phyloP scores from a whole-genome alignment of 371 early-diverging fungal genomes.

The Dichotomocladium elegans region DNA sequence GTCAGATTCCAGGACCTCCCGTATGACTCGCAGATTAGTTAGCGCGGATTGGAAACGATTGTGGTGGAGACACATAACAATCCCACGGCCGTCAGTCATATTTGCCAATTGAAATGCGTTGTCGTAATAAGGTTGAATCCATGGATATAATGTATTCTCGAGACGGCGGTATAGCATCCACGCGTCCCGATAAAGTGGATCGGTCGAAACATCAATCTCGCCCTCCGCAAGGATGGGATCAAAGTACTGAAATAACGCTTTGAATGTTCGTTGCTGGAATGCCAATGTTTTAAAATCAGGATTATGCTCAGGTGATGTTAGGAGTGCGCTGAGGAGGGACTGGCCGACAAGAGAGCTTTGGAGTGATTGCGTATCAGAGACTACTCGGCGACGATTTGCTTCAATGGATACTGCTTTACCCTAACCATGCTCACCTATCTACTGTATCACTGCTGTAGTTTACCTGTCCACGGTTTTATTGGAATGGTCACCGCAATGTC shows the following conservation, averaged over 20 bases:
- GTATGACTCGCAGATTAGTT: constrained; percentile 51
- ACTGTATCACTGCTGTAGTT: neutral
- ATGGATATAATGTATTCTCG: constrained; percentile 22
- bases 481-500: constrained; percentile 20
- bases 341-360: constrained; percentile 12
- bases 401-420: neutral
- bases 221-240: constrained; percentile 24
- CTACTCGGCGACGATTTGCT: neutral
- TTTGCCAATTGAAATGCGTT: constrained; percentile 23
- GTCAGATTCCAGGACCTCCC: constrained; percentile 48
- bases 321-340: constrained; percentile 6
- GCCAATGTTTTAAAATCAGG: constrained; percentile 30
- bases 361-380: constrained; percentile 7
- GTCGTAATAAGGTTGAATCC: constrained; percentile 19
- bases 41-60: constrained; percentile 57
- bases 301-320: constrained; percentile 14
- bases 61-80: constrained; percentile 69
- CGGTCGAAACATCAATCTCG: constrained; percentile 10
- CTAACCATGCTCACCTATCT: neutral
- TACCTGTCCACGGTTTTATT: constrained; percentile 23
- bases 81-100: constrained; percentile 42
- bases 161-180: constrained; percentile 17
- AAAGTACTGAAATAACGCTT: constrained; percentile 32
- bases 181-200: constrained; percentile 8
- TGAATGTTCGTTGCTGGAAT: constrained; percentile 29